Evolutionary conservation across 768 basidiomycete species (phyloP).

Genomic region (Lepiota subincarnata): DNA sequence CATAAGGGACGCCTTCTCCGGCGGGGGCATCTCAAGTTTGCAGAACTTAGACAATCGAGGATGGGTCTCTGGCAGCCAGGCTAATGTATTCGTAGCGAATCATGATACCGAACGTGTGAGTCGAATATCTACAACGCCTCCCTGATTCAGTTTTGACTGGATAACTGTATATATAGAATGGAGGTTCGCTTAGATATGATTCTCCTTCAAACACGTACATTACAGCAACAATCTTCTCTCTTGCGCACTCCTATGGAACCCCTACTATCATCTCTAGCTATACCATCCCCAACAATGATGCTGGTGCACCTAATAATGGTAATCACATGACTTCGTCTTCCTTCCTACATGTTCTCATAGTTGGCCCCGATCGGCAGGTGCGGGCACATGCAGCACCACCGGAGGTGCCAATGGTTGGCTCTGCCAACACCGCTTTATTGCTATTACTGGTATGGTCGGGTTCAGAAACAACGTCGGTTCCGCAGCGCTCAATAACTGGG

Average conservation of each 20-base stretch:
- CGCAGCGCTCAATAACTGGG: slow-evolving; percentile 51
- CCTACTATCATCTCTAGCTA: slow-evolving; percentile 63
- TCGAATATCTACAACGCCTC: background rate
- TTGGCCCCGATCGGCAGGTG: slow-evolving; percentile 22
- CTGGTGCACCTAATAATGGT: slow-evolving; percentile 60
- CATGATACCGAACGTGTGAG: slow-evolving; percentile 65
- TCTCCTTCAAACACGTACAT: slow-evolving; percentile 65
- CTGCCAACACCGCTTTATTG: slow-evolving; percentile 60
- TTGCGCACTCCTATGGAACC: slow-evolving; percentile 65
- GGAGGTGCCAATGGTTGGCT: slow-evolving; percentile 59
- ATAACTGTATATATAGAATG: slow-evolving; percentile 39
- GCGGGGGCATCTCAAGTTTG: slow-evolving; percentile 46
- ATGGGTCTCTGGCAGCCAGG: slow-evolving; percentile 49
- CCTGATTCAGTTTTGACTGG: background rate
- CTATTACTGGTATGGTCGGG: slow-evolving; percentile 59
- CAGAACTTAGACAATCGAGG: slow-evolving; percentile 50
- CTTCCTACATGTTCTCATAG: background rate
- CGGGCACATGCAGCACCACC: slow-evolving; percentile 46
- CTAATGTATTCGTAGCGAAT: slow-evolving; percentile 66
- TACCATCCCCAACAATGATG: slow-evolving; percentile 44
- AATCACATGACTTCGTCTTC: background rate
- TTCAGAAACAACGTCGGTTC: slow-evolving; percentile 58
- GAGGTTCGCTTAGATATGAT: slow-evolving; percentile 50
- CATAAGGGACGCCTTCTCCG: slow-evolving; percentile 47
- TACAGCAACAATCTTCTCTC: slow-evolving; percentile 56